Evolutionary conservation across 2,329 filamentous ascomycete genomes (phyloP), one percentile per base, ranked within the genome.

Genomic region (Verticillium tricorpus): DNA sequence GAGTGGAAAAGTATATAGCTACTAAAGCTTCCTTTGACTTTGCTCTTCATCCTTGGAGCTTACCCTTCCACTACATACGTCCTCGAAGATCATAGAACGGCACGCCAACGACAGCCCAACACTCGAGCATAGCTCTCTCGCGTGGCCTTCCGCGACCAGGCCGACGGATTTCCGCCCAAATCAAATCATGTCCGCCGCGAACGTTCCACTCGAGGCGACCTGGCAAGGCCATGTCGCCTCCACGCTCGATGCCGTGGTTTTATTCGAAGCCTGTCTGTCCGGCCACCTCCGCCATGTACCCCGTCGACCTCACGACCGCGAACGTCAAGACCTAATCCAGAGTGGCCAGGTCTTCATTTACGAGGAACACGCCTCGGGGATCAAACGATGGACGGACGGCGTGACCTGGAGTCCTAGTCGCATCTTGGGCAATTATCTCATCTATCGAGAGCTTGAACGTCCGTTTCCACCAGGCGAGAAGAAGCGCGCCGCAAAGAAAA

Each of bases 351-450:
- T 97, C 56, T 95, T 97, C 76, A 91, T 97, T 67, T 97, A 97
- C 74, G 92, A 96, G 70, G 92, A 97, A 73, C 89, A 92, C 64
- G 89, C 91, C 0, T 96, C 93, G 0, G 92, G 92, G 5, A 96
- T 97, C 77, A 96, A 96, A 78, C 84, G 93, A 61, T 97, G 93
- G 93, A 97, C 93, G 0, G 93, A 97, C 68, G 93, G 93, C 15
- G 86, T 94, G 12, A 89, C 89, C 7, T 97, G 93, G 93, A 96
- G 91, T 68, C 93, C 93, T 0, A 96, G 89, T 74, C 88, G 90
- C 17, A 94, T 96, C 57, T 80, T 94, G 57, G 89, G 89, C 62
- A 95, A 95, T 72, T 96, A 92, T 68, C 82, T 96, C 54, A 85
- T 96, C 67, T 96, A 96, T 70, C 87, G 92, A 34, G 91, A 96